These are phyloP conservation scores for Graphiopsis chlorocephala DNA, from an alignment of 2,329 filamentous ascomycete species.

Conservation along the genomic window DNA sequence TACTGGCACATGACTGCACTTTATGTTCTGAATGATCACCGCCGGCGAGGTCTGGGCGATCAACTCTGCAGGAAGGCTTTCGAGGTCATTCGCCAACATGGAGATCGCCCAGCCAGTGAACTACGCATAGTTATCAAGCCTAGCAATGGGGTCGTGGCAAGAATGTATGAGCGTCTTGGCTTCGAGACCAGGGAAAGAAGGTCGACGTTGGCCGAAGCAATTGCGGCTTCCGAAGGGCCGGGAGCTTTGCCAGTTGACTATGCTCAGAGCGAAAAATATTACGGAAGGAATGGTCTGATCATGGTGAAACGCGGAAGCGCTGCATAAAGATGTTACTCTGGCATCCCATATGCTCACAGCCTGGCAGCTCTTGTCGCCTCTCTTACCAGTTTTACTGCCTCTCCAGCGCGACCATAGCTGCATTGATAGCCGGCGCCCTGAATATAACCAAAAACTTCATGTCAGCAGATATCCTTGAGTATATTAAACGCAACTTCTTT, in stretches of 20 bases:
- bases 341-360: neutral
- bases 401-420: slow-evolving; percentile 37
- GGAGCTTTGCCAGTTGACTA: neutral
- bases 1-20: neutral
- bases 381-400: slow-evolving; percentile 33
- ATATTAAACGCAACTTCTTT: neutral
- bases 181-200: neutral
- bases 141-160: neutral
- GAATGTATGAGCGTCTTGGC: neutral
- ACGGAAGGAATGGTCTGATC: neutral
- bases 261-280: neutral
- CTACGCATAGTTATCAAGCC: neutral
- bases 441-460: neutral
- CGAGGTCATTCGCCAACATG: neutral
- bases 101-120: neutral
- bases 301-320: neutral
- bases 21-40: neutral
- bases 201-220: neutral
- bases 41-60: neutral
- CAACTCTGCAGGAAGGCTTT: neutral
- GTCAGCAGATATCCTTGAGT: neutral
- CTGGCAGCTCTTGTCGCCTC: neutral
- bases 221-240: neutral
- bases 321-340: neutral
- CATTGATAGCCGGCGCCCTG: slow-evolving; percentile 52